phyloP scores from a whole-genome alignment of 1,284 basidiomycete genomes.

The Ceratobasidium sp. region DNA sequence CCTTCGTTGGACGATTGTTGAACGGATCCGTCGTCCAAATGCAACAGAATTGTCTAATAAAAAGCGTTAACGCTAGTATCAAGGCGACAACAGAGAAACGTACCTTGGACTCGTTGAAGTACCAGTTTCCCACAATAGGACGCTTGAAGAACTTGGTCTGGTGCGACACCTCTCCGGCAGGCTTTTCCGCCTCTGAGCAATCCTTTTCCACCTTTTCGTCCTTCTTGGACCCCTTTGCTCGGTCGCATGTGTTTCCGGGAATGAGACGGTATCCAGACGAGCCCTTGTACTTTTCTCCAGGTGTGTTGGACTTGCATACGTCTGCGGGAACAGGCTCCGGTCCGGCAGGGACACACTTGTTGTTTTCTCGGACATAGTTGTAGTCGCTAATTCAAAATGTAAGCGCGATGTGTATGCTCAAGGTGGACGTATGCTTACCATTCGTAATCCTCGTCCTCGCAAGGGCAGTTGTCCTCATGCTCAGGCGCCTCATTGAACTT shows the following conservation, averaged over 20 bases:
- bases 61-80: conserved; percentile 37
- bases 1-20: conserved; percentile 98
- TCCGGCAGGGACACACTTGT: conserved; percentile 81
- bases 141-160: conserved; percentile 58
- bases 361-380: conserved; percentile 80
- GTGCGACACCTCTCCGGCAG: conserved; percentile 76
- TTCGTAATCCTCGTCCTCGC: conserved; percentile 90
- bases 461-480: conserved; percentile 85
- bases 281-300: conserved; percentile 73
- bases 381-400: conserved; percentile 72
- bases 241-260: conserved; percentile 89
- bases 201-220: conserved; percentile 77
- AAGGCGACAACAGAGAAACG: conserved; percentile 45
- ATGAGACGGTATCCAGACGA: conserved; percentile 94
- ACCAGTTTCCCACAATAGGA: conserved; percentile 53
- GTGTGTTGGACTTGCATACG: conserved; percentile 64
- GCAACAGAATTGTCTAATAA: conserved; percentile 82
- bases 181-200: conserved; percentile 80
- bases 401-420: background rate
- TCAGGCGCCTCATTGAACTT: conserved; percentile 88
- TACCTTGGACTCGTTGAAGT: conserved; percentile 80
- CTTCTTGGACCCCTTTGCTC: conserved; percentile 65
- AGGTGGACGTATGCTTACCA: conserved; percentile 66
- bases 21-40: conserved; percentile 78
- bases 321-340: conserved; percentile 87